phyloP scores from a whole-genome alignment of 176 grass and related monocot species.

The Pontederia crassipes region DNA sequence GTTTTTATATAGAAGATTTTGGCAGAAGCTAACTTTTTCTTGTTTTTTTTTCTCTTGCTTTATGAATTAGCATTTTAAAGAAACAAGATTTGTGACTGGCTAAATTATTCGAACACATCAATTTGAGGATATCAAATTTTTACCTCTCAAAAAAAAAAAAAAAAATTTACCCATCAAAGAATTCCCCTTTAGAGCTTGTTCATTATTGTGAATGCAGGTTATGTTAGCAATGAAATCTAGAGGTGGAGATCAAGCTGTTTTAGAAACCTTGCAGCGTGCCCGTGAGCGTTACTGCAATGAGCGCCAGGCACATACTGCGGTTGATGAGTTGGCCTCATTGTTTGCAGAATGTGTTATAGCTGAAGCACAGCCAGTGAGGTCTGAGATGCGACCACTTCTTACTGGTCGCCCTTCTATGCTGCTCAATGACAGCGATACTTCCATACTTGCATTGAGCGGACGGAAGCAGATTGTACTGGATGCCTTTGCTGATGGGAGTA shows the following conservation, averaged over 20 bases:
- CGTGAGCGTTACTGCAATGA: conserved; percentile 70
- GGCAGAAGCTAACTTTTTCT: too few species aligned
- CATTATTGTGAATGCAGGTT: too few species aligned
- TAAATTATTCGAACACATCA: too few species aligned
- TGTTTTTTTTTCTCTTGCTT: too few species aligned
- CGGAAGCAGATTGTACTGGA: conserved; percentile 85
- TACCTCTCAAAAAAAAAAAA: too few species aligned
- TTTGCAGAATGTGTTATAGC: conserved; percentile 91
- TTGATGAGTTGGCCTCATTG: conserved; percentile 62
- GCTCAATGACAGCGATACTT: conserved; percentile 43
- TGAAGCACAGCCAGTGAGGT: conserved; percentile 43
- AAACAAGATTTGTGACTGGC: too few species aligned
- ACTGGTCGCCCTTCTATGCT: conserved; percentile 31
- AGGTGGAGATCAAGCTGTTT: conserved; percentile 68
- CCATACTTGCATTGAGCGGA: conserved; percentile 64
- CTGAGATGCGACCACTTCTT: conserved; percentile 4
- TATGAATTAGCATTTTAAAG: too few species aligned
- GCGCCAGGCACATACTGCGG: conserved; percentile 24
- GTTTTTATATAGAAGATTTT: too few species aligned
- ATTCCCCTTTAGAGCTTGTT: too few species aligned
- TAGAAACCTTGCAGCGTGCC: conserved; percentile 63
- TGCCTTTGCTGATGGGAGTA: conserved; percentile 84
- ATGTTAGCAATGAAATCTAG: conserved; percentile 51
- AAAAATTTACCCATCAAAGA: too few species aligned
- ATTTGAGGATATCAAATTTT: too few species aligned